Percentiles rank a stretch among this genome's conserved stretches.
phyloP scores from a whole-genome alignment of 2,329 filamentous ascomycete species.

The Pleurostoma richardsiae region DNA sequence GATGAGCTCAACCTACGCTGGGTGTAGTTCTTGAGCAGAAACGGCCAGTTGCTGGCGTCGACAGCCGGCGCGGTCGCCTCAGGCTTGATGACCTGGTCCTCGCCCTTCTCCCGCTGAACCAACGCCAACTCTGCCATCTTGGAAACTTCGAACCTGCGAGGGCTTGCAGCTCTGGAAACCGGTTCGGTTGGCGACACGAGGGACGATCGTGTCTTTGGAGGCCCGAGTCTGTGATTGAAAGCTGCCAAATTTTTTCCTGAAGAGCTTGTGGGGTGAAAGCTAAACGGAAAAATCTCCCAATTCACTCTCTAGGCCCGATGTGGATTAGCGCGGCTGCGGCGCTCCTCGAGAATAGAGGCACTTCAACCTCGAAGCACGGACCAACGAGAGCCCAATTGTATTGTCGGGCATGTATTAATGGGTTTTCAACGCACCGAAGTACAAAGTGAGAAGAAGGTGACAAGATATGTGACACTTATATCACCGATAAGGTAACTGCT shows the following conservation, averaged over 20 bases:
- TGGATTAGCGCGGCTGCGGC: background rate
- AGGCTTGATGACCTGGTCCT: conserved; percentile 88
- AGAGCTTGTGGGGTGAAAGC: conserved; percentile 17
- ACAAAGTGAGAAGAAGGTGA: no score
- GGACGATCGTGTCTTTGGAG: no score
- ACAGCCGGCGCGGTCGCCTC: conserved; percentile 72
- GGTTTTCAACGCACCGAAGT: no score
- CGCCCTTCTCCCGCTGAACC: conserved; percentile 43
- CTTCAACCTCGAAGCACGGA: no score
- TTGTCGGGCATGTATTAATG: no score
- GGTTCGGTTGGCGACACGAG: no score
- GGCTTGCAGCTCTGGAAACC: no score
- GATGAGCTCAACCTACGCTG: conserved; percentile 58
- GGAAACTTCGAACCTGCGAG: background rate
- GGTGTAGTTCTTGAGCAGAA: conserved; percentile 94
- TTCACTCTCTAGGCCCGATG: background rate
- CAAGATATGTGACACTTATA: no score
- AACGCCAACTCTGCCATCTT: conserved; percentile 44
- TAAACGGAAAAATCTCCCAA: no score
- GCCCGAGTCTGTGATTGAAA: background rate
- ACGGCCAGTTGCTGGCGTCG: conserved; percentile 86
- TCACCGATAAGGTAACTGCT: no score
- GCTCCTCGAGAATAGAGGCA: no score
- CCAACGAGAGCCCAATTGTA: no score
- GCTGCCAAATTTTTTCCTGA: conserved; percentile 26